Evolutionary conservation across 495 filamentous ascomycete species (phyloP).

Genomic region (Terfezia claveryi): DNA sequence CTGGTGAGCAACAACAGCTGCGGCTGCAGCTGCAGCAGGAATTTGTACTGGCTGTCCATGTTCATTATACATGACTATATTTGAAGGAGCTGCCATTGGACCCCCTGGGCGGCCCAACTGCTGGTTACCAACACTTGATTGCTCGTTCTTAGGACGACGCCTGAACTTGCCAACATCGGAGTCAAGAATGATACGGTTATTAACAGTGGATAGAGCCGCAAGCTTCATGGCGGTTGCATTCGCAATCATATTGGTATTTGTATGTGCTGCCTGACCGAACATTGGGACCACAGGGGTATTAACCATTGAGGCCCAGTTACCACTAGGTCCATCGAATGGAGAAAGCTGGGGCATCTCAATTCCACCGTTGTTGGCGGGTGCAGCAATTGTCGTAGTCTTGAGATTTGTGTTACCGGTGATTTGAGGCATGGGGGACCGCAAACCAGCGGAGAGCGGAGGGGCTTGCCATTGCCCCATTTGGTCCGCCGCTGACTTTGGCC

Average conservation of each 20-base stretch:
- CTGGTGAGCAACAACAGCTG: constrained; percentile 64
- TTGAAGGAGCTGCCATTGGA: constrained; percentile 30
- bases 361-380: constrained; percentile 38
- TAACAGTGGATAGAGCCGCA: constrained; percentile 87
- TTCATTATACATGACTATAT: constrained; percentile 75
- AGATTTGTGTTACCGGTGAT: constrained; percentile 43
- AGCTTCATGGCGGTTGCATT: constrained; percentile 99
- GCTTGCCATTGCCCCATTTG: constrained; percentile 97
- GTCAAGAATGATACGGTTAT: constrained; percentile 91
- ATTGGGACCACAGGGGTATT: constrained; percentile 90
- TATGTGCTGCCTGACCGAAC: constrained; percentile 34
- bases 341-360: constrained; percentile 63
- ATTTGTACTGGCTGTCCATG: constrained; percentile 86
- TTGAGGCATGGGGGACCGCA: constrained; percentile 56
- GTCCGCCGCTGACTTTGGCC: constrained; percentile 78
- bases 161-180: constrained; percentile 77
- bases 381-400: constrained; percentile 62
- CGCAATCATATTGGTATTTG: constrained; percentile 91
- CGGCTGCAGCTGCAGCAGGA: constrained; percentile 59
- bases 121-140: neutral
- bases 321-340: constrained; percentile 61
- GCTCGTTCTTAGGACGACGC: constrained; percentile 20
- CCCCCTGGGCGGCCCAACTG: neutral
- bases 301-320: constrained; percentile 95
- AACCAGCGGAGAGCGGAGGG: constrained; percentile 50